phyloP scores from a whole-genome alignment of 1,284 basidiomycete species.

The Tilletia horrida region DNA sequence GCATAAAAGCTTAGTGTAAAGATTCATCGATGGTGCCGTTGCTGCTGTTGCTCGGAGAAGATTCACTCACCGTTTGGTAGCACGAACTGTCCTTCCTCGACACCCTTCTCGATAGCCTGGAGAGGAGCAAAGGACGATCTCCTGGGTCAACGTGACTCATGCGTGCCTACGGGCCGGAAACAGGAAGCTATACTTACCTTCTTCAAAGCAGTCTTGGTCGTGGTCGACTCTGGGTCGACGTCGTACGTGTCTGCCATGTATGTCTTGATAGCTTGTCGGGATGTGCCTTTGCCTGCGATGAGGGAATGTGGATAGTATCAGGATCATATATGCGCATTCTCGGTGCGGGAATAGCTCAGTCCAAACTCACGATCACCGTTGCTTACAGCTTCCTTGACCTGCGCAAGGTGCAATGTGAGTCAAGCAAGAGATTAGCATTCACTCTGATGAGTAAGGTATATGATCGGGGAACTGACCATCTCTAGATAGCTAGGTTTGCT shows the following conservation, averaged over 20 bases:
- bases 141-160: no score
- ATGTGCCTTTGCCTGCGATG: background rate
- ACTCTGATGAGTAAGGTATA: background rate
- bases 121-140: background rate
- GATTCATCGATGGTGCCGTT: background rate
- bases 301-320: background rate
- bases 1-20: background rate
- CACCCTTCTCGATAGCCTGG: slow-evolving; percentile 14
- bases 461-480: background rate
- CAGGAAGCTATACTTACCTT: background rate
- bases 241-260: background rate
- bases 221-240: background rate
- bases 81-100: background rate
- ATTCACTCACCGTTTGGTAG: background rate
- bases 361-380: background rate
- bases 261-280: slow-evolving; percentile 2
- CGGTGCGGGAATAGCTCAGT: no score
- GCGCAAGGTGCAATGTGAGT: background rate
- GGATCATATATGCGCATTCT: no score
- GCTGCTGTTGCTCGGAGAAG: background rate
- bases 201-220: slow-evolving; percentile 1
- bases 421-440: background rate
- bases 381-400: background rate
- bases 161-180: background rate
- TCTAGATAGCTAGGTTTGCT: background rate